Conservation (phyloP, 495 filamentous ascomycete genomes). For the Aspergillus baeticus region DNA sequence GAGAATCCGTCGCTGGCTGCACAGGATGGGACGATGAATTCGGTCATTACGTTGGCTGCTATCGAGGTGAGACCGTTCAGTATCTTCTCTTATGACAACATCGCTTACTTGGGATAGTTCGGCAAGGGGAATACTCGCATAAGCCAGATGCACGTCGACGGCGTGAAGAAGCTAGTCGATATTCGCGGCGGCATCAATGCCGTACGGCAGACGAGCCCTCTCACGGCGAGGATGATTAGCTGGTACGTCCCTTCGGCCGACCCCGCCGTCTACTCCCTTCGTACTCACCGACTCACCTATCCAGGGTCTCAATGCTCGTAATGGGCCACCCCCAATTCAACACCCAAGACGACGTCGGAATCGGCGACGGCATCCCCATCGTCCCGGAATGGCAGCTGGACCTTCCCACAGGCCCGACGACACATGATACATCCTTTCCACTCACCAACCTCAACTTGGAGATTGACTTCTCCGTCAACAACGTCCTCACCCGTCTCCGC, state of each 20-base stretch:
- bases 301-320: conserved; percentile 52
- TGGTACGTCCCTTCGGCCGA: conserved; percentile 35
- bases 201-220: conserved; percentile 45
- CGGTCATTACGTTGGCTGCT: conserved; percentile 51
- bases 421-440: neutral
- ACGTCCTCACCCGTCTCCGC: conserved; percentile 42
- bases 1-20: conserved; percentile 40
- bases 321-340: conserved; percentile 47
- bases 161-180: conserved; percentile 43
- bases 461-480: conserved; percentile 31
- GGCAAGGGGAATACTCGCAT: conserved; percentile 47
- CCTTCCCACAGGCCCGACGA: conserved; percentile 5
- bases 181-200: conserved; percentile 48
- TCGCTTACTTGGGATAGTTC: conserved; percentile 27
- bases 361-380: conserved; percentile 45
- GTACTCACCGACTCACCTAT: conserved; percentile 9
- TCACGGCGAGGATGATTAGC: conserved; percentile 51
- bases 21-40: conserved; percentile 54
- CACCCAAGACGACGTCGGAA: conserved; percentile 46
- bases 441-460: conserved; percentile 19
- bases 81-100: too few relatives aligned
- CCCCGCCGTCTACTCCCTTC: neutral
- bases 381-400: conserved; percentile 44
- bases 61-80: conserved; percentile 53
- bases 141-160: conserved; percentile 49